Evolutionary conservation across 2,329 filamentous ascomycete species (phyloP).

Genomic region (Fusarium subglutinans): DNA sequence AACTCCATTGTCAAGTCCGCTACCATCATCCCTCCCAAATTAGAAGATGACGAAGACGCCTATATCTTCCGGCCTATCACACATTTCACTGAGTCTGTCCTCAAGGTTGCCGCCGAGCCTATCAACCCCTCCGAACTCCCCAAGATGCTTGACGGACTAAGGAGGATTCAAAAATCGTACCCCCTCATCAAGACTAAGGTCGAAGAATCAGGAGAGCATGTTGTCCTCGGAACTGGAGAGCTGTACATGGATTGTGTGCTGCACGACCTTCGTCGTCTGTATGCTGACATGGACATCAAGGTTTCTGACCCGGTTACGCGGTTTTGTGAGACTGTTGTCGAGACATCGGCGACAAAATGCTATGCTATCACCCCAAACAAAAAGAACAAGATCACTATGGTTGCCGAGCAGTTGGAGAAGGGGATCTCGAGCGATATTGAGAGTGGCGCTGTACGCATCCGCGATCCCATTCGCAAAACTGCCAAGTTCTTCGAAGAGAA

Average conservation of each 20-base stretch:
- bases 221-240: conserved; percentile 93
- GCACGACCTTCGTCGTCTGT: conserved; percentile 91
- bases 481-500: conserved; percentile 98
- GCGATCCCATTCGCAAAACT: conserved; percentile 89
- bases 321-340: conserved; percentile 97
- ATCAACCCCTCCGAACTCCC: conserved; percentile 98
- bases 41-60: conserved; percentile 88
- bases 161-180: conserved; percentile 98
- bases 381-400: conserved; percentile 99
- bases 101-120: conserved; percentile 97
- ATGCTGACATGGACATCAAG: conserved; percentile 99
- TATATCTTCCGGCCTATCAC: conserved; percentile 94
- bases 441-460: conserved; percentile 87
- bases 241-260: conserved; percentile 99
- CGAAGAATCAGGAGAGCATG: conserved; percentile 96
- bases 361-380: conserved; percentile 98
- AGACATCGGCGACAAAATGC: conserved; percentile 97
- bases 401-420: conserved; percentile 93
- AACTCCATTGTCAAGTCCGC: conserved; percentile 99
- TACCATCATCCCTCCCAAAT: conserved; percentile 81
- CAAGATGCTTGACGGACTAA: conserved; percentile 97
- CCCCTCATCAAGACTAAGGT: conserved; percentile 96
- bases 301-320: conserved; percentile 97
- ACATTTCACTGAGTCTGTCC: conserved; percentile 96
- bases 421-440: conserved; percentile 97